Conservation (phyloP, 2,329 filamentous ascomycete species). For the Aplosporella prunicola region DNA sequence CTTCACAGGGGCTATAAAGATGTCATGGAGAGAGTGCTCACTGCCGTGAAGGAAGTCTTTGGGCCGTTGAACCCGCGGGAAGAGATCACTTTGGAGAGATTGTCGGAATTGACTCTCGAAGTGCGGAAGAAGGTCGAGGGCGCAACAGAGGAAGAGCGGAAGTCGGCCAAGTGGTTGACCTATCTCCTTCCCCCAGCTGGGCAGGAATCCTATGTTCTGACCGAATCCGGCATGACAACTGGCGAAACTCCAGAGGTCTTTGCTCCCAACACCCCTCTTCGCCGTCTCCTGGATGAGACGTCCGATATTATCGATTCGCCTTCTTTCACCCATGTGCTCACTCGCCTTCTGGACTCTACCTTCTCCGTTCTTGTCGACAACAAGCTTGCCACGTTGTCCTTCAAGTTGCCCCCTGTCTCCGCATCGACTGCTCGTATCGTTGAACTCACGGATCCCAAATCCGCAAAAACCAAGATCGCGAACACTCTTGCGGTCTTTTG, state of each 20-base stretch:
- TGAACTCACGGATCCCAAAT: slow-evolving; percentile 42
- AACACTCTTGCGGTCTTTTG: slow-evolving; percentile 85
- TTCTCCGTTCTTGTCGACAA: slow-evolving; percentile 77
- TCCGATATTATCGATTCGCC: slow-evolving; percentile 93
- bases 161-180: slow-evolving; percentile 60
- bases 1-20: slow-evolving; percentile 83
- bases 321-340: slow-evolving; percentile 76
- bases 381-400: slow-evolving; percentile 70
- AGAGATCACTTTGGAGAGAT: slow-evolving; percentile 68
- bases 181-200: slow-evolving; percentile 72
- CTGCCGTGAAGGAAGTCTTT: slow-evolving; percentile 83
- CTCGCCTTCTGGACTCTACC: slow-evolving; percentile 73
- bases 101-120: slow-evolving; percentile 71
- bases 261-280: slow-evolving; percentile 46
- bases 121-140: slow-evolving; percentile 82
- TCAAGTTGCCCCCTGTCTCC: slow-evolving; percentile 50
- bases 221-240: slow-evolving; percentile 66
- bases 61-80: slow-evolving; percentile 82
- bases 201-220: slow-evolving; percentile 74
- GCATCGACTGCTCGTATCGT: slow-evolving; percentile 36
- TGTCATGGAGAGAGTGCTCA: slow-evolving; percentile 69
- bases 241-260: slow-evolving; percentile 22
- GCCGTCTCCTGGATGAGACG: slow-evolving; percentile 86
- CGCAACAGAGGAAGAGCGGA: slow-evolving; percentile 52
- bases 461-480: slow-evolving; percentile 63